Evolutionary conservation across 192 early-diverging fungal genomes (phyloP).

Genomic region (Gaertneriomyces sp.): DNA sequence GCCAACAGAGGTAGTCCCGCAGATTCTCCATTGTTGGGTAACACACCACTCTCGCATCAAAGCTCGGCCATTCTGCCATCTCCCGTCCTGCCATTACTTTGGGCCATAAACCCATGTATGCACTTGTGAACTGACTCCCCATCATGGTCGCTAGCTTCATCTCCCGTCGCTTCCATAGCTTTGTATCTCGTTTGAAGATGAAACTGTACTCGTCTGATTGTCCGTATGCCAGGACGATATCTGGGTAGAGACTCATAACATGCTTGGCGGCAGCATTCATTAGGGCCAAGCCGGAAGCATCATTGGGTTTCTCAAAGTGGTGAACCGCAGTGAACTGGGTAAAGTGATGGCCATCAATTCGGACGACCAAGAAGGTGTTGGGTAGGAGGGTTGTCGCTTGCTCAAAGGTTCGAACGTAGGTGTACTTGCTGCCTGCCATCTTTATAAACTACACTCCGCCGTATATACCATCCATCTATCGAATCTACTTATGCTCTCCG

Average conservation of each 20-base stretch:
- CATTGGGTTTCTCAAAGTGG: conserved; percentile 63
- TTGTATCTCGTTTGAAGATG: conserved; percentile 59
- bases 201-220: conserved; percentile 94
- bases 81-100: conserved; percentile 61
- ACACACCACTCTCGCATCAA: conserved; percentile 84
- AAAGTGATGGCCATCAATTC: conserved; percentile 89
- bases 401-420: conserved; percentile 59
- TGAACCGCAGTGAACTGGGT: conserved; percentile 86
- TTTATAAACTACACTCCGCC: no score
- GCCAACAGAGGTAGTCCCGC: conserved; percentile 91
- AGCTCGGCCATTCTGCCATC: conserved; percentile 77
- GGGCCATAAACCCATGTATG: conserved; percentile 80
- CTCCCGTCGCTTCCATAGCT: conserved; percentile 70
- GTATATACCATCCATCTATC: no score
- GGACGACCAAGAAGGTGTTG: conserved; percentile 84
- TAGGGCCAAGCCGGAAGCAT: conserved; percentile 73
- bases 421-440: no score
- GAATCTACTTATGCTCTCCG: no score
- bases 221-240: conserved; percentile 75
- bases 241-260: conserved; percentile 74
- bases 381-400: conserved; percentile 69
- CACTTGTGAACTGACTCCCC: conserved; percentile 79
- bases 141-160: conserved; percentile 80
- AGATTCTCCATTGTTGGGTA: conserved; percentile 82
- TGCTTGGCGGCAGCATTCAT: conserved; percentile 66